Evolutionary conservation across 805 yeast genomes (phyloP), one percentile per base, ranked within the genome.

Genomic region (Debaryomyces hansenii): DNA sequence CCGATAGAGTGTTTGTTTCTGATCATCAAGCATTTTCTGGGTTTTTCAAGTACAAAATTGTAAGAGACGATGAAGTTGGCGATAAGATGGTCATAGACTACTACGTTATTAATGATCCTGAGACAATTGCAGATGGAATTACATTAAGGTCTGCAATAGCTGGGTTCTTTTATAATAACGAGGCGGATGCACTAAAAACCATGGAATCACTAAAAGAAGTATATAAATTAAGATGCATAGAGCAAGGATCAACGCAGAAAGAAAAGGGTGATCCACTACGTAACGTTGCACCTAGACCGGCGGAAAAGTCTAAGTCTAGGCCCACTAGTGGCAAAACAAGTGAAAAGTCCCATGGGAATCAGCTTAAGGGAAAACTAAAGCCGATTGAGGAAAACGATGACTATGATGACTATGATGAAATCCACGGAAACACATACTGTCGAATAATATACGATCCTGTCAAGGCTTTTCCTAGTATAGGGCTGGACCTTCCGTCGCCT

Each of bases 81-180:
- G 34, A 15, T n/a, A 27, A 33, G 24, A 44, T 44, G 47, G 21
- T 3, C 10, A 44, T 44, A 39, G 28, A 44, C 10, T 44, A 44
- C 47, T 40, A 44, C 28, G 29, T 44, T 18, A 28, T 44, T 11
- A 40, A 44, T 33, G 47, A 44, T 38, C 47, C 47, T 16, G 47
- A 44, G 20, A 44, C 47, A 31, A 28, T 44, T 14, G 43, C 29
- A n/a, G n/a, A 38, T 44, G 47, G 47, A 2, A 44, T 39, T n/a
- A 44, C 43, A 14, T 44, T 44, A 28, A 38, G 29, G 10, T 44
- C 47, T 15, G 44, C 47, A 32, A 44, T 39, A 24, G 37, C 44
- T 20, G 44, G 46, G 14, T 39, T 43, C 24, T 43, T 40, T 20
- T 29, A 24, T 24, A 24, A 24, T 4, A 24, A 24, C 10, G 5